Percentiles rank a stretch among this genome's conserved stretches.
Conservation (phyloP, 2,329 filamentous ascomycete genomes). For the Ophioceras dolichostomum region DNA sequence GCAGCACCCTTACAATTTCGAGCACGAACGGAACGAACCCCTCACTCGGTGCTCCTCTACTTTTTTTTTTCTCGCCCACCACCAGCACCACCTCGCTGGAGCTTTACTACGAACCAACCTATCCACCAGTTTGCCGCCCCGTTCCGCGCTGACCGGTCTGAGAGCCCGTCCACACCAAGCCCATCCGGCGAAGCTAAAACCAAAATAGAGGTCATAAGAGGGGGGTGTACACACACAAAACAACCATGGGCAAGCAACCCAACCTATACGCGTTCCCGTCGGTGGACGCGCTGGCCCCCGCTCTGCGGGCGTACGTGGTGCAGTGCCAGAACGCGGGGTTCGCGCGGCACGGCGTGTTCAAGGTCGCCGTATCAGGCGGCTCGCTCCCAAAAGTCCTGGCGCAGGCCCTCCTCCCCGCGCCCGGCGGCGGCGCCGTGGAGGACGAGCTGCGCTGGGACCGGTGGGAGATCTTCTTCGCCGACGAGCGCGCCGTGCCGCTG, state of each 20-base stretch:
- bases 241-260: conserved; percentile 43
- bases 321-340: conserved; percentile 71
- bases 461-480: conserved; percentile 98
- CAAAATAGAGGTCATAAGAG: too few relatives aligned
- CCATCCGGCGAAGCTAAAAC: too few relatives aligned
- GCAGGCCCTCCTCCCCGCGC: conserved; percentile 58
- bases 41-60: too few relatives aligned
- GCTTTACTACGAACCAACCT: too few relatives aligned
- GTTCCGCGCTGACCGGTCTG: too few relatives aligned
- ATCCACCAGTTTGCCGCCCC: too few relatives aligned
- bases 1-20: too few relatives aligned
- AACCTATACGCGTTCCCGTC: conserved; percentile 73
- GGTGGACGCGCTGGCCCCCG: conserved; percentile 56
- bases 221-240: too few relatives aligned
- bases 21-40: too few relatives aligned
- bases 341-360: conserved; percentile 71
- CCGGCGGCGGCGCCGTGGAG: conserved; percentile 32
- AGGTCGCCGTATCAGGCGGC: conserved; percentile 85
- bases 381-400: conserved; percentile 84
- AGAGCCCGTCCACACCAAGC: too few relatives aligned
- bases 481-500: conserved; percentile 88
- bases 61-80: too few relatives aligned
- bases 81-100: too few relatives aligned
- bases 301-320: conserved; percentile 73
- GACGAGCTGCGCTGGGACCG: conserved; percentile 66